These are phyloP conservation scores for Arabidopsis hybrid DNA, from an alignment of 441 rosid genomes.

Conservation along the genomic window DNA sequence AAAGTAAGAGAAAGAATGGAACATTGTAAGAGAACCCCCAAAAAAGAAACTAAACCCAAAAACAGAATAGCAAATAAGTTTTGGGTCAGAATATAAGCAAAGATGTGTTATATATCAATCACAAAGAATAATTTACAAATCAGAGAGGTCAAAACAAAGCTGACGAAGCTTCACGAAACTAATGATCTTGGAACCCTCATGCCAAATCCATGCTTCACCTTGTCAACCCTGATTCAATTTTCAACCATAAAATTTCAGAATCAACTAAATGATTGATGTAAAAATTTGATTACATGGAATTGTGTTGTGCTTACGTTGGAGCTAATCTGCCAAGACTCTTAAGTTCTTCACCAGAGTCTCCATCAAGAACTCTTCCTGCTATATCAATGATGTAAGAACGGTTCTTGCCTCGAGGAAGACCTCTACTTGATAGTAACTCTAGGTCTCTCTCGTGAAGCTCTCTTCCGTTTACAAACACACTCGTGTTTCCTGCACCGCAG, in stretches of 20 bases:
- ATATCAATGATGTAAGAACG: constrained; percentile 81
- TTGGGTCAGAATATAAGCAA: constrained; percentile 5
- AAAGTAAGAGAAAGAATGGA: background rate
- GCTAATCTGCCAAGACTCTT: constrained; percentile 94
- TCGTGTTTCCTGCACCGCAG: constrained; percentile 82
- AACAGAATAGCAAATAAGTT: background rate
- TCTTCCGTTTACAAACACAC: constrained; percentile 87
- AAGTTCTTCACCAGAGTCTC: constrained; percentile 89
- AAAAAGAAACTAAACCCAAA: background rate
- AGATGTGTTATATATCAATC: constrained; percentile 5
- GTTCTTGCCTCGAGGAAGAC: constrained; percentile 71
- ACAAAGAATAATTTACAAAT: constrained; percentile 21
- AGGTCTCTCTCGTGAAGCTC: constrained; percentile 89
- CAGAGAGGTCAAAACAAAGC: background rate
- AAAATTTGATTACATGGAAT: background rate
- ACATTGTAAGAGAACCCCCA: background rate
- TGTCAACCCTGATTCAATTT: constrained; percentile 66
- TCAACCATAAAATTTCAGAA: constrained; percentile 14
- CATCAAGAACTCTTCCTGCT: constrained; percentile 86
- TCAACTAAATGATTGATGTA: constrained; percentile 22
- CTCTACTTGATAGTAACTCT: constrained; percentile 76
- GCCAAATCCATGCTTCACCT: constrained; percentile 82
- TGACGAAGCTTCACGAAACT: constrained; percentile 38
- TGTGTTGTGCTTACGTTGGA: constrained; percentile 75
- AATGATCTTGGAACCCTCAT: constrained; percentile 75